Evolutionary conservation across 2,329 filamentous ascomycete species (phyloP), one percentile per base, ranked within the genome.

Genomic region (Apiospora arundinis): DNA sequence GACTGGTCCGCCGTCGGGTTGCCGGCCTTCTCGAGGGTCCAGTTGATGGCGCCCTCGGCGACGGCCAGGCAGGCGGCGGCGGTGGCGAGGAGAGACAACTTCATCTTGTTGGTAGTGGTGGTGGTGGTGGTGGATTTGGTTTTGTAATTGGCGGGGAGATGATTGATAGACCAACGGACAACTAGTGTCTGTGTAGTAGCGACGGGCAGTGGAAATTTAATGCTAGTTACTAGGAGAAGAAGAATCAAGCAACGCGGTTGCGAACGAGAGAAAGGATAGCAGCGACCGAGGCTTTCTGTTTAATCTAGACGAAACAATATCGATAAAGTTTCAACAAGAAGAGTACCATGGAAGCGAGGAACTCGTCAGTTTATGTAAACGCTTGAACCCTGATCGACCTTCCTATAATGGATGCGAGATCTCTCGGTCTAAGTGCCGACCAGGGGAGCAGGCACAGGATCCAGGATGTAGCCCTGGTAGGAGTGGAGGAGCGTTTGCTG

Each of bases 1-100:
- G 72, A 44, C 49, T 86, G 78, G 76, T 86, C 85, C 0, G 78
- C 68, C 0, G 82, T 80, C 0, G 85, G 85, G 74, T 80, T 85
- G n/a, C 78, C 42, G 0, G 77, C 77, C 67, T 80, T 82, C 46
- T 82, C 72, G 0, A 86, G 74, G 0, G 77, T 75, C 81, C 80
- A 86, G 56, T 76, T 83, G 42, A 86, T 76, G 56, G 56, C 56
- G 32, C 18, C 56, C 4, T 63, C 32, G 32, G 56, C 56, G 18
- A 63, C 18, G 56, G 56, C 32, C 5, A 63, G 56, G 56, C 56
- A n/a, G 56, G 56, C 32, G 56, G 56, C 56, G 18, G 18, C 32
- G 56, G 56, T 63, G 56, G 32, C 32, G 9, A 63, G 56, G 56
- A 63, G 32, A 18, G 56, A 63, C 32, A 63, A 18, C 56, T 63